phyloP scores from a whole-genome alignment of 768 basidiomycete species.

The Fomitopsis pulvina region DNA sequence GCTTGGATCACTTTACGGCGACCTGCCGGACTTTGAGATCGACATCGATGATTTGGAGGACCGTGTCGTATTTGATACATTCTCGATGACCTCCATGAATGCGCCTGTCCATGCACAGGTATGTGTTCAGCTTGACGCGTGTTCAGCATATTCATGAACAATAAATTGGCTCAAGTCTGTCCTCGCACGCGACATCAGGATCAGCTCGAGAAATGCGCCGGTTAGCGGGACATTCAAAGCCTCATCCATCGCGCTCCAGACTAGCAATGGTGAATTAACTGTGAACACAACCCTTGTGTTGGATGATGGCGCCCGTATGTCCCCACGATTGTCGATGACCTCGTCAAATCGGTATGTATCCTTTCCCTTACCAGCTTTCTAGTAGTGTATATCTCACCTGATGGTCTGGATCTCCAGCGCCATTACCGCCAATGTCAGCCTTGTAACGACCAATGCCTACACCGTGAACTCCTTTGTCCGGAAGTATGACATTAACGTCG shows the following conservation, averaged over 20 bases:
- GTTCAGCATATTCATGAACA: not conserved
- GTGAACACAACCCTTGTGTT: not conserved
- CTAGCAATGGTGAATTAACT: not conserved
- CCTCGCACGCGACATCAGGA: not conserved
- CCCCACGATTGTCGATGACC: not conserved
- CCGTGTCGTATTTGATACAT: not conserved
- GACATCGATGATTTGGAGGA: not conserved
- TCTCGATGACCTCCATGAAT: not conserved
- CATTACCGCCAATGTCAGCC: not conserved
- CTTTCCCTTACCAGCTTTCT: no score
- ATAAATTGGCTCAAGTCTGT: not conserved
- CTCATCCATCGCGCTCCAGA: not conserved
- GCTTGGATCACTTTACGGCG: not conserved
- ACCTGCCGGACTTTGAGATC: not conserved
- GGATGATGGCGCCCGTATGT: not conserved
- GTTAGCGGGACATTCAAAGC: not conserved
- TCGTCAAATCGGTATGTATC: not conserved
- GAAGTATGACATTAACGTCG: not conserved
- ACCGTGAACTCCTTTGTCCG: no score
- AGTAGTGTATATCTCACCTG: no score
- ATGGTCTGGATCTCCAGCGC: not conserved
- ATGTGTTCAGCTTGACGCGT: not conserved
- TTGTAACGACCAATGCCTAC: not conserved
- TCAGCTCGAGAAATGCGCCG: not conserved
- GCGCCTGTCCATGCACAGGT: not conserved